Conservation (phyloP, 1,284 basidiomycete genomes). For the Mycosarcoma mackinlayi region DNA sequence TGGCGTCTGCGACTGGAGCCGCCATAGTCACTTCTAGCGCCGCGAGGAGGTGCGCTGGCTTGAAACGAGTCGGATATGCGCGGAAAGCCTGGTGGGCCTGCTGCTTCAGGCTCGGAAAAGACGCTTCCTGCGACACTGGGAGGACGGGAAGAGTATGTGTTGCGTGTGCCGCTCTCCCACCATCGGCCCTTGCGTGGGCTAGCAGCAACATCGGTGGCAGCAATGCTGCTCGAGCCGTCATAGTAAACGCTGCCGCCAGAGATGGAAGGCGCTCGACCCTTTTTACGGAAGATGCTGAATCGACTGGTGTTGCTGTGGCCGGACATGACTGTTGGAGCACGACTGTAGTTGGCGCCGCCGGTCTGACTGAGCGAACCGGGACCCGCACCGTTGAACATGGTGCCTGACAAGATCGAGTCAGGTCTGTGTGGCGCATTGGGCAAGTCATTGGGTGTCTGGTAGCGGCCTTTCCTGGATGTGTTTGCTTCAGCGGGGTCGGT, state of each 20-base stretch:
- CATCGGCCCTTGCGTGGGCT: conserved; percentile 42
- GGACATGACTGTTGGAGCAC: conserved; percentile 47
- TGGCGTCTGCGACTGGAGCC: conserved; percentile 28
- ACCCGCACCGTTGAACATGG: conserved; percentile 49
- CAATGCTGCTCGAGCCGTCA: conserved; percentile 47
- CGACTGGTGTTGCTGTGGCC: conserved; percentile 50
- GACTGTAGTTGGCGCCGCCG: conserved; percentile 14
- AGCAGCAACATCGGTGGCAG: conserved; percentile 29
- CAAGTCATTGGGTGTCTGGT: conserved; percentile 47
- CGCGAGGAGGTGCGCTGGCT: conserved; percentile 17
- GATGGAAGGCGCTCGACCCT: conserved; percentile 30
- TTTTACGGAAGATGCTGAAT: conserved; percentile 51
- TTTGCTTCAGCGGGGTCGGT: conserved; percentile 38
- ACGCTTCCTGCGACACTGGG: conserved; percentile 58
- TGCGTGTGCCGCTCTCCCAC: conserved; percentile 54
- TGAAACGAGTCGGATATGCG: conserved; percentile 22
- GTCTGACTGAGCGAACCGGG: conserved; percentile 20
- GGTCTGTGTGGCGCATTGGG: conserved; percentile 56
- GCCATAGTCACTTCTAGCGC: conserved; percentile 52
- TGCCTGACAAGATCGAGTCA: conserved; percentile 53
- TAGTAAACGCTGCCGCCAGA: conserved; percentile 47
- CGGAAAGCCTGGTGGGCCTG: conserved; percentile 23
- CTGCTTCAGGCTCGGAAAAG: conserved; percentile 55
- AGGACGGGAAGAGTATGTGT: conserved; percentile 37
- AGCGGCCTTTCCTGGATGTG: conserved; percentile 13